A percentile compares a stretch with the other conserved stretches of the same genome.
phyloP scores from a whole-genome alignment of 768 basidiomycete species.

The Mycena latifolia region DNA sequence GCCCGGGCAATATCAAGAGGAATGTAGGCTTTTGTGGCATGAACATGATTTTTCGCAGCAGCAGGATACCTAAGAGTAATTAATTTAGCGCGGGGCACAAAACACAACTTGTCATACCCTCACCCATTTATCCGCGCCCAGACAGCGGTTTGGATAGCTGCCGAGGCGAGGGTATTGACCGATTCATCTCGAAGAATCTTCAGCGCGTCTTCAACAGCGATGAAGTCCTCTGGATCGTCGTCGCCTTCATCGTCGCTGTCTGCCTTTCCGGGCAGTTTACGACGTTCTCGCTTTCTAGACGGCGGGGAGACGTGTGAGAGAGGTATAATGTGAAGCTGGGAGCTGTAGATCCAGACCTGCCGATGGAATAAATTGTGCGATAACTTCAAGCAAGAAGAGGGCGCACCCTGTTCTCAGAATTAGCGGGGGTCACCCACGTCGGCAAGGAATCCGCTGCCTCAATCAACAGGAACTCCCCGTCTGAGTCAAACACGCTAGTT shows the following conservation, averaged over 20 bases:
- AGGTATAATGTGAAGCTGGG: conserved; percentile 89
- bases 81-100: not conserved
- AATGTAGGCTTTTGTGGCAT: conserved; percentile 82
- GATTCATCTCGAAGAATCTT: conserved; percentile 66
- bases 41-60: conserved; percentile 74
- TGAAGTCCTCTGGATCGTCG: conserved; percentile 62
- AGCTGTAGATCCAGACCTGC: conserved; percentile 93
- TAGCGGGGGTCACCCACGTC: conserved; percentile 90
- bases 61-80: conserved; percentile 73
- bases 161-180: conserved; percentile 70
- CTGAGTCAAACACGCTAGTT: conserved; percentile 83
- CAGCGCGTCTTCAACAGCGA: conserved; percentile 74
- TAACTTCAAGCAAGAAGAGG: conserved; percentile 43
- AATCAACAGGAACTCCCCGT: conserved; percentile 96
- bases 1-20: conserved; percentile 86
- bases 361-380: conserved; percentile 46
- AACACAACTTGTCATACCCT: conserved; percentile 25
- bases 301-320: conserved; percentile 79
- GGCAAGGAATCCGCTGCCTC: conserved; percentile 95
- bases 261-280: conserved; percentile 53
- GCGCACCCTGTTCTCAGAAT: conserved; percentile 93
- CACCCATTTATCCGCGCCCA: conserved; percentile 81
- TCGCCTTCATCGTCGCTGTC: conserved; percentile 68
- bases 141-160: conserved; percentile 71
- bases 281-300: conserved; percentile 65